Evolutionary conservation across 805 yeast species (phyloP).

Genomic region (Lipomyces lipofer): DNA sequence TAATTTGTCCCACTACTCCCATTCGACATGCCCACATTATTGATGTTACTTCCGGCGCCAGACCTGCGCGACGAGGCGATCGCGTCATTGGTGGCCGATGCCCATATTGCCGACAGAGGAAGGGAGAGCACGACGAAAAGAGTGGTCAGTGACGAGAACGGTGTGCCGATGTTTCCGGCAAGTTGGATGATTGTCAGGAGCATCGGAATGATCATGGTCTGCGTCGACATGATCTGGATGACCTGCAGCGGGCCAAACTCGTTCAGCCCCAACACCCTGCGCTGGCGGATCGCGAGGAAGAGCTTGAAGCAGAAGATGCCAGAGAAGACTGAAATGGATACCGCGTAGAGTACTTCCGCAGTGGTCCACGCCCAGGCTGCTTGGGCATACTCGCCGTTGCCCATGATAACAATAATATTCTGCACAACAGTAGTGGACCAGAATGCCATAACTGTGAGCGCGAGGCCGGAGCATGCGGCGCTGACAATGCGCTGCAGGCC

Average conservation of each 20-base stretch:
- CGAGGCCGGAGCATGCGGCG: slow-evolving; percentile 49
- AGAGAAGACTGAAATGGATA: slow-evolving; percentile 65
- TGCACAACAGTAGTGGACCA: slow-evolving; percentile 57
- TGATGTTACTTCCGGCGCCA: slow-evolving; percentile 1
- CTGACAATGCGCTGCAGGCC: slow-evolving; percentile 50
- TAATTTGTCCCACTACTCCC: background rate
- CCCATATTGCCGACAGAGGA: slow-evolving; percentile 90
- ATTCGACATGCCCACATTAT: background rate
- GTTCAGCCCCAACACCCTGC: slow-evolving; percentile 74
- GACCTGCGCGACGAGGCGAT: slow-evolving; percentile 24
- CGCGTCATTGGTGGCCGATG: slow-evolving; percentile 56
- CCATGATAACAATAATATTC: slow-evolving; percentile 39
- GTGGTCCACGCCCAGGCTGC: slow-evolving; percentile 37
- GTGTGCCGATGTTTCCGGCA: slow-evolving; percentile 38
- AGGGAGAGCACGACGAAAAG: slow-evolving; percentile 68
- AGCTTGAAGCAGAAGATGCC: slow-evolving; percentile 65
- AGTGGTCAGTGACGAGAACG: slow-evolving; percentile 53
- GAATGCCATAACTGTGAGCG: slow-evolving; percentile 56
- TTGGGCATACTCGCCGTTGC: slow-evolving; percentile 52
- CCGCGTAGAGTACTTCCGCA: slow-evolving; percentile 59
- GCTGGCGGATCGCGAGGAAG: slow-evolving; percentile 62
- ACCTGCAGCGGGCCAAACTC: slow-evolving; percentile 84
- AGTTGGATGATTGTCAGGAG: slow-evolving; percentile 61
- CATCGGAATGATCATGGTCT: slow-evolving; percentile 79
- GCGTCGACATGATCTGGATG: slow-evolving; percentile 74